Conservation (phyloP, 2,329 filamentous ascomycete genomes). For the Sclerotinia borealis region DNA sequence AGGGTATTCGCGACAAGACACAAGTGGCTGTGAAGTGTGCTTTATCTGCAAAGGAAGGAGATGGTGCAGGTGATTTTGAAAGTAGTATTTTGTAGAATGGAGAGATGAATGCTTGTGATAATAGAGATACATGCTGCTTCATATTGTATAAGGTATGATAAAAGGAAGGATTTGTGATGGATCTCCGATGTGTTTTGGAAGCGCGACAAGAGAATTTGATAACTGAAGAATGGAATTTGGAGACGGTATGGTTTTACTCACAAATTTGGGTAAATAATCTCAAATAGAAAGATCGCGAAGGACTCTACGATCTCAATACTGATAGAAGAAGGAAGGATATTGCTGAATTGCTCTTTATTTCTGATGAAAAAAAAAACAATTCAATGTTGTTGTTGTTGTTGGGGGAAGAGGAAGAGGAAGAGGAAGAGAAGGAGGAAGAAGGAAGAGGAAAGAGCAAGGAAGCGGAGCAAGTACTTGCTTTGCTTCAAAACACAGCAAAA, state of each 20-base stretch:
- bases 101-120: not conserved
- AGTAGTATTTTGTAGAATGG: not conserved
- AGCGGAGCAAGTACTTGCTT: not conserved
- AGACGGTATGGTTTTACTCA: not conserved
- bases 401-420: not conserved
- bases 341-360: not conserved
- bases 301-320: not conserved
- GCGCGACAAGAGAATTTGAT: not conserved
- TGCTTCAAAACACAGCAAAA: not conserved
- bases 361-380: not conserved
- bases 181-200: not conserved
- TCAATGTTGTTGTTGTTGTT: not conserved
- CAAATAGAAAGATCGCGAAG: conserved; percentile 1
- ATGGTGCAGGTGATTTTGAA: not conserved
- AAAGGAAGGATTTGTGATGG: not conserved
- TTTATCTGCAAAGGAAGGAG: not conserved
- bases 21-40: not conserved
- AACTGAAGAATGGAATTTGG: not conserved
- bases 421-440: not conserved
- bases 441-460: not conserved
- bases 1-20: not conserved
- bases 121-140: not conserved
- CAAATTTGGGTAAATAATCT: not conserved
- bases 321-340: not conserved
- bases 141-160: not conserved